Evolutionary conservation across 805 yeast genomes (phyloP), one percentile per base, ranked within the genome.

Genomic region (Saccharomycopsis fibuligera): DNA sequence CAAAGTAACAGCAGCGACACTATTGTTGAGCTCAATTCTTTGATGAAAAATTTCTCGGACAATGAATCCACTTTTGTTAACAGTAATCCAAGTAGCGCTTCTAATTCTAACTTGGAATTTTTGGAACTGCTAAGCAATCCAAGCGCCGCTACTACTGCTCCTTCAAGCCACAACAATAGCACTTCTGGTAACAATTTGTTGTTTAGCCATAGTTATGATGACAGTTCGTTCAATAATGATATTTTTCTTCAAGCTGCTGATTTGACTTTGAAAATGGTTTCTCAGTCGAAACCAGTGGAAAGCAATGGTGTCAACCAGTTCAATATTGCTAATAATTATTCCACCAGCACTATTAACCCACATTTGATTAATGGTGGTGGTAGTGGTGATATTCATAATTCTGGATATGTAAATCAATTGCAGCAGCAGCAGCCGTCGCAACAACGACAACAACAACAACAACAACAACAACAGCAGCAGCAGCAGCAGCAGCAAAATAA

Each of bases 231-330:
- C 22, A 53, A 47, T 30, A 41, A 24, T 23, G 52, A 50, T 12
- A 47, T 48, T 5, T 53, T 53, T 22, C 33, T 50, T 8, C 47
- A 50, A 25, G 56, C 56, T n/a, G 56, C 56, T 17, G 54, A 53
- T 43, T 23, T 53, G 25, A 53, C 56, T n/a, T 39, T 53, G 10
- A 50, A 50, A 42, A 47, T 53, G 54, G 54, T 42, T 17, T 35
- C 48, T 9, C 43, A 42, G 25, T 35, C 45, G 6, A 45, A 40
- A 21, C 51, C 49, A 30, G 23, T 9, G 9, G 25, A n/a, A 8
- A 8, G 14, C 16, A 8, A 8, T 6, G 10, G 14, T 8, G 22
- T 35, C 9, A 5, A 10, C 9, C 14, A 14, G 10, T 10, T 14
- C 35, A 30, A 12, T 14, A 14, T 30, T 14, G 14, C 14, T 14